Evolutionary conservation across 2,329 filamentous ascomycete genomes (phyloP).

Genomic region (Ceratocystis destructans): DNA sequence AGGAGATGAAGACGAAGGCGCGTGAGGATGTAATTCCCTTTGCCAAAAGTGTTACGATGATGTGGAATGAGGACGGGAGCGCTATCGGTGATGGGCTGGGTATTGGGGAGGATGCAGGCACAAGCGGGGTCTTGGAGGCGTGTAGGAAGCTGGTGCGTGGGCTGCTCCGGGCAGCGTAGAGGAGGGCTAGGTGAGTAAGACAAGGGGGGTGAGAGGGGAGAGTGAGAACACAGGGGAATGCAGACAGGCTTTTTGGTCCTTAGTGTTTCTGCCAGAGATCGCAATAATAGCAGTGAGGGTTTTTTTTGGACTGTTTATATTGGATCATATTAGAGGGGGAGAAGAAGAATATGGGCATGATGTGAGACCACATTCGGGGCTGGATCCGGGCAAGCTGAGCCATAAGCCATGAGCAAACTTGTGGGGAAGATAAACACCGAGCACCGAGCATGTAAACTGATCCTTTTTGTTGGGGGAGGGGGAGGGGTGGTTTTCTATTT

Average conservation of each 20-base stretch:
- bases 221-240: not conserved
- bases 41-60: not conserved
- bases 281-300: too few relatives aligned
- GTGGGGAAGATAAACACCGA: not conserved
- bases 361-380: not conserved
- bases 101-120: not conserved
- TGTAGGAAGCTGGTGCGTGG: constrained; percentile 5
- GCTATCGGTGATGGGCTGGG: not conserved
- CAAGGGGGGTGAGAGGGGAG: not conserved
- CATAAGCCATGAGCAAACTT: not conserved
- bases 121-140: constrained; percentile 7
- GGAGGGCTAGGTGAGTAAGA: not conserved
- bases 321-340: too few relatives aligned
- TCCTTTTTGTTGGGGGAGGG: not conserved
- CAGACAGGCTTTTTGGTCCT: not conserved
- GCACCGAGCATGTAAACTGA: too few relatives aligned
- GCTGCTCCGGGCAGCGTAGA: not conserved
- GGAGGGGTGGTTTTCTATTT: not conserved
- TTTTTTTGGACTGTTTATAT: too few relatives aligned
- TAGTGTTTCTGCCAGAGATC: too few relatives aligned
- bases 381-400: too few relatives aligned
- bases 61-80: not conserved
- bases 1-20: not conserved
- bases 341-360: too few relatives aligned
- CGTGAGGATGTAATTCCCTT: not conserved